Evolutionary conservation across 257 asterid genomes (phyloP).

Genomic region (Solanum appendiculatum): DNA sequence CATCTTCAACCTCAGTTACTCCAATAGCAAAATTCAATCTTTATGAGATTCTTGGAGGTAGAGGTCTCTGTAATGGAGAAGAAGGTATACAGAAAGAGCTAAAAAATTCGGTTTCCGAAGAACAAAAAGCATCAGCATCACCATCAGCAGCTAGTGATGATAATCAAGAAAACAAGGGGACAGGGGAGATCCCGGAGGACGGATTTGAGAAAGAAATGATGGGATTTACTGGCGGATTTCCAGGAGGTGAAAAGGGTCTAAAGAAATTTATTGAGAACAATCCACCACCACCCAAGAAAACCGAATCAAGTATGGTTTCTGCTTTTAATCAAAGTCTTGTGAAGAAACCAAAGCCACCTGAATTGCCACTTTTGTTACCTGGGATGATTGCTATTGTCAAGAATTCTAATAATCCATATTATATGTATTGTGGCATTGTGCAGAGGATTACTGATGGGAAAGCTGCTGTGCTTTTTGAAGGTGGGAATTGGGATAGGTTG

Average conservation of each 20-base stretch:
- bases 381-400: conserved; percentile 90
- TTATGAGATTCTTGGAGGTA: conserved; percentile 68
- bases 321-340: conserved; percentile 33
- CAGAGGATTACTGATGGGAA: conserved; percentile 91
- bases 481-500: conserved; percentile 81
- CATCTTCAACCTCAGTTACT: neutral
- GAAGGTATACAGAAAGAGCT: conserved; percentile 51
- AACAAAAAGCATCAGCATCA: neutral
- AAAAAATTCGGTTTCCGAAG: conserved; percentile 21
- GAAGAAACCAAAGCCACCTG: conserved; percentile 60
- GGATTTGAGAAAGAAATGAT: conserved; percentile 71
- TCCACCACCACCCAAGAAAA: conserved; percentile 61
- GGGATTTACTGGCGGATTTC: conserved; percentile 87
- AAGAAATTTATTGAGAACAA: conserved; percentile 51
- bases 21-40: conserved; percentile 67
- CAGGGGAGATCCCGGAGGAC: conserved; percentile 27
- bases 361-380: conserved; percentile 67
- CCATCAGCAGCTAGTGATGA: neutral
- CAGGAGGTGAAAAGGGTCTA: conserved; percentile 82
- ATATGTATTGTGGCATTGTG: conserved; percentile 82
- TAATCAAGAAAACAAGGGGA: neutral
- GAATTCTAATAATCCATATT: conserved; percentile 48
- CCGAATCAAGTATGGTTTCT: neutral
- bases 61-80: conserved; percentile 82
- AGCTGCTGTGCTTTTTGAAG: conserved; percentile 83